Percentiles rank a stretch among this genome's conserved stretches.
Evolutionary conservation across 257 asterid species (phyloP).

Genomic region (Nicotiana paniculata): DNA sequence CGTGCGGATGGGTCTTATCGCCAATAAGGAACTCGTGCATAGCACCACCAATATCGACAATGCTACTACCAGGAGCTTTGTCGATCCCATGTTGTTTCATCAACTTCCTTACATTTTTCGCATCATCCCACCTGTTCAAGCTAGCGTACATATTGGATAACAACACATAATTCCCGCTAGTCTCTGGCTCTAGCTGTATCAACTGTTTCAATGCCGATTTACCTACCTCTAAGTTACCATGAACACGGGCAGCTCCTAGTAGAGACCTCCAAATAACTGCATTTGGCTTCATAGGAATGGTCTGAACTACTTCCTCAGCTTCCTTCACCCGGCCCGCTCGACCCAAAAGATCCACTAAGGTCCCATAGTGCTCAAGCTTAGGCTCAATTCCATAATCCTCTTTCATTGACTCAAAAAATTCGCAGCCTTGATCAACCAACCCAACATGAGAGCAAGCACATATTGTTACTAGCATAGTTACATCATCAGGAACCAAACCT

Average conservation of each 20-base stretch:
- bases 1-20: constrained; percentile 29
- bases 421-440: constrained; percentile 38
- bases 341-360: constrained; percentile 47
- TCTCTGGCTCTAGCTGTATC: constrained; percentile 42
- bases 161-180: constrained; percentile 38
- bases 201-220: constrained; percentile 34
- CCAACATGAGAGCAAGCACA: constrained; percentile 59
- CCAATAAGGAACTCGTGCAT: constrained; percentile 47
- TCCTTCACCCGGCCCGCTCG: constrained; percentile 42
- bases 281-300: constrained; percentile 42
- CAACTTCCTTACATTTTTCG: constrained; percentile 21
- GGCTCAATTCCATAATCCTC: constrained; percentile 26
- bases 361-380: constrained; percentile 48
- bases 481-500: constrained; percentile 27
- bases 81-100: constrained; percentile 45
- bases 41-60: constrained; percentile 22
- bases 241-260: constrained; percentile 44
- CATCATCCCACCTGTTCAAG: constrained; percentile 47
- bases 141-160: constrained; percentile 50
- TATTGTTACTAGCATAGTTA: constrained; percentile 35
- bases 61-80: constrained; percentile 28
- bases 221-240: constrained; percentile 37
- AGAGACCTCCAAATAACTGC: constrained; percentile 50
- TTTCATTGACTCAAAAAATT: constrained; percentile 32
- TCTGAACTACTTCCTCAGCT: constrained; percentile 34